Evolutionary conservation across 202 grass and related monocot species (phyloP).

Genomic region (Saccharum hybrid): DNA sequence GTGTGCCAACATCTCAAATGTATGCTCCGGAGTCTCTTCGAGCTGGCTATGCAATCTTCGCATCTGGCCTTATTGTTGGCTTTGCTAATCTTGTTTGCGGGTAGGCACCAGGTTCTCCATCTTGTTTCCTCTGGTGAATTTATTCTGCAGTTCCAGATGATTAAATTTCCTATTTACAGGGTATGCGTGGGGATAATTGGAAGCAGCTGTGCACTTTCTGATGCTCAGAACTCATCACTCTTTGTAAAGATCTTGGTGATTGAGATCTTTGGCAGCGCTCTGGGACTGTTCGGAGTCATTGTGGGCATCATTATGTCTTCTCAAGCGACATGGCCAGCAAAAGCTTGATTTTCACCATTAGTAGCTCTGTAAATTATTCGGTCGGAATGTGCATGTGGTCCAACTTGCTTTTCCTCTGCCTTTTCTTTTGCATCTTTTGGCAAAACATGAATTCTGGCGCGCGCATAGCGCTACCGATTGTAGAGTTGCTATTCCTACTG

Average conservation of each 20-base stretch:
- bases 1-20: conserved; percentile 70
- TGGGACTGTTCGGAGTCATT: conserved; percentile 95
- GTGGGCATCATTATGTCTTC: conserved; percentile 98
- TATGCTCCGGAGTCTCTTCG: conserved; percentile 86
- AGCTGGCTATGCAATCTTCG: conserved; percentile 96
- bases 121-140: conserved; percentile 37
- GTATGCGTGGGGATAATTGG: conserved; percentile 96
- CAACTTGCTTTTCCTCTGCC: conserved; percentile 1
- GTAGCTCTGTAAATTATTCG: conserved; percentile 52
- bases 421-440: conserved; percentile 32
- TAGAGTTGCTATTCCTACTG: conserved; percentile 58
- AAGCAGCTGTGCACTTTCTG: conserved; percentile 91
- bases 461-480: conserved; percentile 47
- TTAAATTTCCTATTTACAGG: conserved; percentile 52
- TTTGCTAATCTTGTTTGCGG: conserved; percentile 97
- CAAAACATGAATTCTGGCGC: conserved; percentile 31
- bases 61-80: conserved; percentile 91
- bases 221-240: conserved; percentile 97
- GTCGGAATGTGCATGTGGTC: conserved; percentile 31
- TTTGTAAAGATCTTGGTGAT: conserved; percentile 97
- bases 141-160: conserved; percentile 19
- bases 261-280: conserved; percentile 93
- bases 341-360: conserved; percentile 34
- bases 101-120: conserved; percentile 48
- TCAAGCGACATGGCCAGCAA: conserved; percentile 90